A percentile compares a stretch with the other conserved stretches of the same genome.
phyloP scores from a whole-genome alignment of 441 rosid genomes.

The Pelargonium myrrhifolium region DNA sequence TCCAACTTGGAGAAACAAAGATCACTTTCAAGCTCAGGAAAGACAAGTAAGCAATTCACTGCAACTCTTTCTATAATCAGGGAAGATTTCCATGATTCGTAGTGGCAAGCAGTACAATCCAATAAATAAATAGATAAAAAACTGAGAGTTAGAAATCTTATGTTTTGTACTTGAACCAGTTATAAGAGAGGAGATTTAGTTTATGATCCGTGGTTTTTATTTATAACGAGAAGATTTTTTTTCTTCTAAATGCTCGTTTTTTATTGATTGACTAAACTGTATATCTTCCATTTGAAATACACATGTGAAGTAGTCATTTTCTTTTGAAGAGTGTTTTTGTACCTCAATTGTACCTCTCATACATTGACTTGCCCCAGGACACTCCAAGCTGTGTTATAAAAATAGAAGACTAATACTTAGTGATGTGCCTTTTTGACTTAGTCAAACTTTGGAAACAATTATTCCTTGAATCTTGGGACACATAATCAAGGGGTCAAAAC shows the following conservation, averaged over 20 bases:
- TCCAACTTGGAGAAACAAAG: slow-evolving; percentile 66
- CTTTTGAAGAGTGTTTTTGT: not conserved
- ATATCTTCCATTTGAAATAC: not conserved
- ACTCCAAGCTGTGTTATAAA: not conserved
- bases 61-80: not conserved
- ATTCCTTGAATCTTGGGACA: no score
- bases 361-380: not conserved
- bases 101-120: not conserved
- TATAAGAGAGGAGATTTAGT: no score
- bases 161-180: no score
- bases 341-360: not conserved
- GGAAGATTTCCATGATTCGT: not conserved
- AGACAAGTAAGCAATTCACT: slow-evolving; percentile 47
- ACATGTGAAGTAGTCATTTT: not conserved
- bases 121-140: not conserved
- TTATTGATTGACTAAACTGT: not conserved
- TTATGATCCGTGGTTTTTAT: no score
- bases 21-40: slow-evolving; percentile 70
- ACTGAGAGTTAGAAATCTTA: no score
- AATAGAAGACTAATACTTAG: not conserved
- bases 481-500: no score
- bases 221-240: no score
- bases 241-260: not conserved
- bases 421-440: no score
- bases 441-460: no score